phyloP scores from a whole-genome alignment of 2,329 filamentous ascomycete genomes.

The Exophiala oligosperma region DNA sequence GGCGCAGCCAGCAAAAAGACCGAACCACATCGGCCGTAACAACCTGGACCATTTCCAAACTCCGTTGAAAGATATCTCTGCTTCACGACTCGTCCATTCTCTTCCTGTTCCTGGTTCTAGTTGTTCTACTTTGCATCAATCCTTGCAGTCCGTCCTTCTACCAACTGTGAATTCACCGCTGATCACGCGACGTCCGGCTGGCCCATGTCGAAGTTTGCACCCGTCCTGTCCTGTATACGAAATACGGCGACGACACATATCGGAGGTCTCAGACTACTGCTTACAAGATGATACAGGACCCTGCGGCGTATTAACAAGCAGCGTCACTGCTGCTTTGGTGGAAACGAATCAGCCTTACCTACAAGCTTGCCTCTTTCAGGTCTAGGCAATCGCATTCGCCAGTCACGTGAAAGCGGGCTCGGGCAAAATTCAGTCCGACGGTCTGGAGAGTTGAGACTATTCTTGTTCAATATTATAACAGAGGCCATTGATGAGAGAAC shows the following conservation, averaged over 20 bases:
- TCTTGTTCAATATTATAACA: too few relatives aligned
- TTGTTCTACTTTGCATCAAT: too few relatives aligned
- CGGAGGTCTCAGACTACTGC: slow-evolving; percentile 9
- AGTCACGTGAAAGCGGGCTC: not conserved
- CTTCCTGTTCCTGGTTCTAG: too few relatives aligned
- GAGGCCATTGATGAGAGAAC: not conserved
- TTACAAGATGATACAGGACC: slow-evolving; percentile 15
- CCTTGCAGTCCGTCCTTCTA: too few relatives aligned
- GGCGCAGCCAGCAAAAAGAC: too few relatives aligned
- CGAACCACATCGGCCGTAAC: slow-evolving; percentile 12
- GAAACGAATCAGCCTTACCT: slow-evolving; percentile 5
- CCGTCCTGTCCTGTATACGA: not conserved
- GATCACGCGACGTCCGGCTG: too few relatives aligned
- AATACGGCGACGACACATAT: slow-evolving; percentile 9
- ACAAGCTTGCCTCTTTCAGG: not conserved
- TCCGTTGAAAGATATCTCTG: not conserved
- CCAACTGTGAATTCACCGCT: too few relatives aligned
- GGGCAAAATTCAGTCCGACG: not conserved
- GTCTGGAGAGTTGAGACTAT: not conserved
- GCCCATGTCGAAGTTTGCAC: too few relatives aligned
- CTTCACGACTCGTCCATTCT: not conserved
- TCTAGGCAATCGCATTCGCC: not conserved
- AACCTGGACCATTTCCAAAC: not conserved
- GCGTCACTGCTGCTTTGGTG: not conserved
- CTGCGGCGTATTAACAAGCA: not conserved